A percentile compares a stretch with the other conserved stretches of the same genome.
Evolutionary conservation across 345 rosid species (phyloP).

Genomic region (Durio zibethinus): DNA sequence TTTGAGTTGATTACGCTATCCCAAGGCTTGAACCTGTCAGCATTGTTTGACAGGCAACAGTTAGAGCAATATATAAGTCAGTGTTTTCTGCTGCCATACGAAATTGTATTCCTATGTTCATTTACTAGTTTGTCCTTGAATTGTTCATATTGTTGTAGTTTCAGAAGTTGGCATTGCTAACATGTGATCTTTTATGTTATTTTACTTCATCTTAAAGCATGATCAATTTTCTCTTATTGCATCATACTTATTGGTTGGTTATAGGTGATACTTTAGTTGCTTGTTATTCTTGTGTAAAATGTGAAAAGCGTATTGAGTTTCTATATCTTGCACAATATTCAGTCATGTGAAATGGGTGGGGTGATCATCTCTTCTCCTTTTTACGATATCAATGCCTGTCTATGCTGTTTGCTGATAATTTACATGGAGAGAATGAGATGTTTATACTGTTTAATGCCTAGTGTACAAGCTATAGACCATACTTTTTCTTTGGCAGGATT

Average conservation of each 20-base stretch:
- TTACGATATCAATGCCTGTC: neutral
- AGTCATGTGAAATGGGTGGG: neutral
- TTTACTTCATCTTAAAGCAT: neutral
- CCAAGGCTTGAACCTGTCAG: conserved; percentile 92
- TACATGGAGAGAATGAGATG: neutral
- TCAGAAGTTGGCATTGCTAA: neutral
- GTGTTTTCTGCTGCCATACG: neutral
- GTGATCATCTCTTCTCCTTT: neutral
- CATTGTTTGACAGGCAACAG: conserved; percentile 86
- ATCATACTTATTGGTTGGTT: neutral
- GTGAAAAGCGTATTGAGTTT: neutral
- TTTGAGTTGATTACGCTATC: conserved; percentile 96
- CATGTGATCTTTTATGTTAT: neutral
- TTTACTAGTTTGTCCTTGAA: neutral
- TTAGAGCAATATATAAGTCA: conserved; percentile 29
- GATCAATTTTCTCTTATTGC: neutral
- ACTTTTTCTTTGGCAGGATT: conserved; percentile 7
- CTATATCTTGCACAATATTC: neutral
- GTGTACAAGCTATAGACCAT: neutral
- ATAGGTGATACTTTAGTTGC: neutral
- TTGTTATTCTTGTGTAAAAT: neutral
- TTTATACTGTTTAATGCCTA: neutral
- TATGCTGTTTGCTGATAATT: neutral
- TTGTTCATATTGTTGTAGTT: neutral
- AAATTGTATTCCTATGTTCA: neutral